Evolutionary conservation across 2,329 filamentous ascomycete species (phyloP).

Genomic region (Fusarium oligoseptatum): DNA sequence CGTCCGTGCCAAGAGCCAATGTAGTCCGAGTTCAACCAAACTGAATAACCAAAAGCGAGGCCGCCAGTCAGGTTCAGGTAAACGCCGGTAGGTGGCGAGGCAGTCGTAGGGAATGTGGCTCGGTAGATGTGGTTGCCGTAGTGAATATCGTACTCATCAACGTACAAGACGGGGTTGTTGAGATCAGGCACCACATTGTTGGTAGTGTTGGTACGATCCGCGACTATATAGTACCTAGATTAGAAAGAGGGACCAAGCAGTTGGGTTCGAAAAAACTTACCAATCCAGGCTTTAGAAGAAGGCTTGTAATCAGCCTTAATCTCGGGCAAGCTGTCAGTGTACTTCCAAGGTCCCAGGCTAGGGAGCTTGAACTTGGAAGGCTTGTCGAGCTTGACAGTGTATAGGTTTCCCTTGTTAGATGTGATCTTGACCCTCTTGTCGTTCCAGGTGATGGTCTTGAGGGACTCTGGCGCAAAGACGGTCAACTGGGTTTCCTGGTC

Average conservation of each 20-base stretch:
- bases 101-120: slow-evolving; percentile 60
- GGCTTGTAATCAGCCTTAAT: slow-evolving; percentile 58
- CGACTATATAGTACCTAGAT: slow-evolving; percentile 44
- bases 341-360: slow-evolving; percentile 60
- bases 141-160: slow-evolving; percentile 69
- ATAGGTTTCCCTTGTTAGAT: slow-evolving; percentile 45
- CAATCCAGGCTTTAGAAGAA: slow-evolving; percentile 58
- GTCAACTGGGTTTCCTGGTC: slow-evolving; percentile 57
- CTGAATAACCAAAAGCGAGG: slow-evolving; percentile 68
- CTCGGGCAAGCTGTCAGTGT: slow-evolving; percentile 63
- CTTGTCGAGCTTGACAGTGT: slow-evolving; percentile 46
- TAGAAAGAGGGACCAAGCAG: not conserved
- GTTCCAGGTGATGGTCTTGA: slow-evolving; percentile 65
- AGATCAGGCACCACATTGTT: slow-evolving; percentile 61
- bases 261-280: slow-evolving; percentile 33
- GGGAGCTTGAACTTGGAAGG: slow-evolving; percentile 54
- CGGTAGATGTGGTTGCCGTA: slow-evolving; percentile 67
- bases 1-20: slow-evolving; percentile 68
- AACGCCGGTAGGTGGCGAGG: slow-evolving; percentile 56
- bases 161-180: slow-evolving; percentile 68
- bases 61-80: slow-evolving; percentile 67
- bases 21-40: slow-evolving; percentile 69
- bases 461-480: slow-evolving; percentile 61
- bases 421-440: slow-evolving; percentile 51
- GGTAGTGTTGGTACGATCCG: slow-evolving; percentile 63